Evolutionary conservation across 805 yeast species (phyloP).

Genomic region (Candida boidinii): DNA sequence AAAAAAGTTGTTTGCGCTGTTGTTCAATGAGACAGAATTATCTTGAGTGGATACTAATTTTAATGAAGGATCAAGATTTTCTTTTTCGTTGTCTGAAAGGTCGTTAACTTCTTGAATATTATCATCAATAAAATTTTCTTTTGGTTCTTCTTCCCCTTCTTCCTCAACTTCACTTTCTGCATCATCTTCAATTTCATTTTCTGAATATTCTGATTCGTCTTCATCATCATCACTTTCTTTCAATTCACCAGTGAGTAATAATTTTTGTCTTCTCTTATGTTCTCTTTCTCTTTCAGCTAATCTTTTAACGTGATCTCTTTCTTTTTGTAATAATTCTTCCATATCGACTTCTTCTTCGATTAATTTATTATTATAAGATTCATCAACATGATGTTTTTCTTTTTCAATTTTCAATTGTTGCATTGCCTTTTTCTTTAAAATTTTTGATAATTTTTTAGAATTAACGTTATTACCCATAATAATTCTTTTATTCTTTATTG

Average conservation of each 20-base stretch:
- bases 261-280: constrained; percentile 8
- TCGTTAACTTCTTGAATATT: not conserved
- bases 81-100: constrained; percentile 1
- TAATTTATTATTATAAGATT: constrained; percentile 2
- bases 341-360: not conserved
- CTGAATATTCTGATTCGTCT: constrained; percentile 13
- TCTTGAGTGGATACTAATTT: constrained; percentile 9
- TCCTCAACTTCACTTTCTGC: constrained; percentile 15
- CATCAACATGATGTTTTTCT: constrained; percentile 5
- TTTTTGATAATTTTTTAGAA: too few species aligned
- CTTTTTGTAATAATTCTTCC: constrained; percentile 7
- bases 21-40: too few species aligned
- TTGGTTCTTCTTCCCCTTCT: constrained; percentile 13
- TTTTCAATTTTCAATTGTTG: too few species aligned
- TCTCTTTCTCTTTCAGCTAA: constrained; percentile 8
- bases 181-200: constrained; percentile 8
- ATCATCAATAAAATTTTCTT: constrained; percentile 1
- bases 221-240: constrained; percentile 16
- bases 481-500: too few species aligned
- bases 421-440: too few species aligned
- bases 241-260: constrained; percentile 16
- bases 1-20: constrained; percentile 8
- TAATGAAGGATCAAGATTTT: constrained; percentile 3
- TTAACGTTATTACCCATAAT: too few species aligned
- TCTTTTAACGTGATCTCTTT: constrained; percentile 9